A percentile compares a stretch with the other conserved stretches of the same genome.
These are phyloP conservation scores for Sphaerulina populicola DNA, from an alignment of 2,329 filamentous ascomycete species.

Conservation along the genomic window DNA sequence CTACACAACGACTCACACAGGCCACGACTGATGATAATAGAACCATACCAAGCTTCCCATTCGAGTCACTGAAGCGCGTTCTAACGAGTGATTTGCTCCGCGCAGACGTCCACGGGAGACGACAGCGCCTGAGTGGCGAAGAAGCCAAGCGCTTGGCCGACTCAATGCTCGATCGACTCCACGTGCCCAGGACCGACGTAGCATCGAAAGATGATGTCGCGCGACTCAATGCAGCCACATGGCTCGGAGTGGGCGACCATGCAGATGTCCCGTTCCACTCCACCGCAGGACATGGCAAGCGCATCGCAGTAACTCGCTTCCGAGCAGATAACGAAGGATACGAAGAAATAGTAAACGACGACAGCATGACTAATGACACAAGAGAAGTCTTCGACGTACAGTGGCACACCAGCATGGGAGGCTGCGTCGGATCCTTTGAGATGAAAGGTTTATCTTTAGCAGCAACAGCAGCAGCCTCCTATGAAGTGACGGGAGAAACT, in stretches of 20 bases:
- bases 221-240: constrained; percentile 37
- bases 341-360: constrained; percentile 30
- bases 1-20: background rate
- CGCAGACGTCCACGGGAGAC: constrained; percentile 37
- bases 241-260: constrained; percentile 33
- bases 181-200: constrained; percentile 29
- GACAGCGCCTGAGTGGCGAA: constrained; percentile 35
- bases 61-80: constrained; percentile 40
- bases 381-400: constrained; percentile 40
- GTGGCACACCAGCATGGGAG: constrained; percentile 38
- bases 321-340: constrained; percentile 31
- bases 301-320: constrained; percentile 38
- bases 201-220: constrained; percentile 33
- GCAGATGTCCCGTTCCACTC: constrained; percentile 34
- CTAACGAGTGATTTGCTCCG: constrained; percentile 43
- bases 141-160: constrained; percentile 43
- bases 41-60: constrained; percentile 25
- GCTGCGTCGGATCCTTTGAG: constrained; percentile 37
- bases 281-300: constrained; percentile 29
- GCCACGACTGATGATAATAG: background rate
- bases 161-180: constrained; percentile 36
- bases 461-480: background rate
- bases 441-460: constrained; percentile 34
- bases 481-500: constrained; percentile 5
- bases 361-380: constrained; percentile 35